Conservation (phyloP, 371 early-diverging fungal species). For the Amoeboaphelidium protococcarum region DNA sequence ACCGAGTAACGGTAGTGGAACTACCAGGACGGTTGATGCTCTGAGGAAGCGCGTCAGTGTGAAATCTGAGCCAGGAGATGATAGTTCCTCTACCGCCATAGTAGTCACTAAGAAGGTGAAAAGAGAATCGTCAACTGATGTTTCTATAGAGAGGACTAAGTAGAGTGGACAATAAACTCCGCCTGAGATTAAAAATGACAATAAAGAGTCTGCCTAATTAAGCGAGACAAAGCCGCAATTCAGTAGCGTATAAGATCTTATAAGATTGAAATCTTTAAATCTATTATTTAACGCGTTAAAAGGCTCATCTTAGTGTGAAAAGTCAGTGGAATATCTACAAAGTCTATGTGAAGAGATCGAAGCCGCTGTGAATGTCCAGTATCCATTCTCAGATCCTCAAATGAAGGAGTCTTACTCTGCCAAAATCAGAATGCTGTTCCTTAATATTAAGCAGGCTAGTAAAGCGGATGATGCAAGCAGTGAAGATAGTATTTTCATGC, state of each 20-base stretch:
- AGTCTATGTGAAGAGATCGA: no score
- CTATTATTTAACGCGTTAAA: no score
- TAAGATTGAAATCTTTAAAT: no score
- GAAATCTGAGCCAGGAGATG: no score
- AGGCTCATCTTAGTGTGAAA: no score
- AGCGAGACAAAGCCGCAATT: background rate
- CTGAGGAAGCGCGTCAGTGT: background rate
- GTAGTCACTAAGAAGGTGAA: background rate
- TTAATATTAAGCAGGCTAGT: constrained; percentile 51
- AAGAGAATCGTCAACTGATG: background rate
- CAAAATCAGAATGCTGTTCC: constrained; percentile 45
- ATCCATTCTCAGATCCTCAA: background rate
- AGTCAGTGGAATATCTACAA: no score
- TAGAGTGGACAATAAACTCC: background rate
- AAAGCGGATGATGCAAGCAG: constrained; percentile 46
- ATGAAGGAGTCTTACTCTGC: background rate
- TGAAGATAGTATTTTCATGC: constrained; percentile 9
- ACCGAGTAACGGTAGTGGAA: background rate
- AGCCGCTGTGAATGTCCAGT: background rate
- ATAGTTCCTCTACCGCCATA: no score
- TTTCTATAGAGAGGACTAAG: background rate
- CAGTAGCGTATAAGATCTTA: no score
- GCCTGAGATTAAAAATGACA: background rate
- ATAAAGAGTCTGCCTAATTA: no score
- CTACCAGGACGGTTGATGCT: background rate